Evolutionary conservation across 768 basidiomycete species (phyloP), one percentile per base, ranked within the genome.

Genomic region (Hypholoma fasciculare): DNA sequence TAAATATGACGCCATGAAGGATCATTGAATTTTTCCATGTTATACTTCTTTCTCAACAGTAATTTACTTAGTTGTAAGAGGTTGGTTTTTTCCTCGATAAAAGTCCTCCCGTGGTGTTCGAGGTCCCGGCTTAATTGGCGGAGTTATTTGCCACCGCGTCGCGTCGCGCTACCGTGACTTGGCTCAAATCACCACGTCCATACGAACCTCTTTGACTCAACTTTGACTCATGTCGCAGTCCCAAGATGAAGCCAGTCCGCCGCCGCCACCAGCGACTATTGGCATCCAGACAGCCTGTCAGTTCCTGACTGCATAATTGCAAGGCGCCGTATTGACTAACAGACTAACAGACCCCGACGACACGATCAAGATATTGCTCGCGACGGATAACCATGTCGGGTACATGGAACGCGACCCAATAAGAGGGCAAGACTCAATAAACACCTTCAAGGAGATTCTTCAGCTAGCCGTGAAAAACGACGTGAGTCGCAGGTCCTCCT

Each of bases 351-450:
- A 77, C 57, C 72, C 78, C 17, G 82, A 88, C 59, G 82, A 93
- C 67, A 91, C 85, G 0, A 86, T 94, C 59, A 80, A 76, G 60
- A 94, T 98, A 65, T 73, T 98, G 69, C 85, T 98, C 7, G 96
- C 96, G 6, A 97, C 96, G 0, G 96, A 98, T 74, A 96, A 94
- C 63, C 96, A 98, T 67, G 90, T 99, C 60, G 97, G 97, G 0
- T 97, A 93, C 74, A 82, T 89, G 61, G 96, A 98, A 73, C 82
- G 94, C 60, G 97, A 99, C 69, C 96, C 97, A 1, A 80, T 98
- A 43, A 84, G 97, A 30, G 95, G 96, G 0, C 89, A 93, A 71
- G 97, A 99, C 69, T 92, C 94, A 2, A 91, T 99, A 65, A 90
- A 96, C 72, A 92, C 96, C 0, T 99, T 99, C 74, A 83, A 82